Percentiles rank a stretch among this genome's conserved stretches.
Evolutionary conservation across 169 alveolate species (phyloP).

Genomic region (Perkinsus olseni): DNA sequence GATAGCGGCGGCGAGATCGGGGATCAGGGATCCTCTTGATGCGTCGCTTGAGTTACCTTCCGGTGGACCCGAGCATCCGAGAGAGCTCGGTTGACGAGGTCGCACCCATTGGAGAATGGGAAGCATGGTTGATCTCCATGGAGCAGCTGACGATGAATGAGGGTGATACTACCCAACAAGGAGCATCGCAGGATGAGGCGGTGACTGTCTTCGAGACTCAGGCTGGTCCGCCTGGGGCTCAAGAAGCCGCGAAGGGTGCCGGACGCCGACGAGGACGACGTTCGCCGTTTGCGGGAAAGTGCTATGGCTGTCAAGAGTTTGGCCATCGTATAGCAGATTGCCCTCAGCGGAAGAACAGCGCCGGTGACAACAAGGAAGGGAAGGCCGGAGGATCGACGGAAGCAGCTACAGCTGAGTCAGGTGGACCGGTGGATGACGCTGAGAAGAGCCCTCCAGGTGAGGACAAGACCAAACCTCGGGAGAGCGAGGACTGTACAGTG

Average conservation of each 20-base stretch:
- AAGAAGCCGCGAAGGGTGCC: neutral
- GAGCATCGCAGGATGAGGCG: neutral
- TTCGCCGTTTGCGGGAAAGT: neutral
- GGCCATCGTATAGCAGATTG: neutral
- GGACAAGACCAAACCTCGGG: neutral
- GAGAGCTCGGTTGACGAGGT: neutral
- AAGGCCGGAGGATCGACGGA: neutral
- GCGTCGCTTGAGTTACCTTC: neutral
- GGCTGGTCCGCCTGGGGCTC: neutral
- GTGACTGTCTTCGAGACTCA: too few relatives aligned
- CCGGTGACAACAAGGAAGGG: too few relatives aligned
- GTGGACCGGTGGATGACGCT: neutral
- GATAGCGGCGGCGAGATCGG: neutral
- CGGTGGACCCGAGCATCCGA: neutral
- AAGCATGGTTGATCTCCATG: neutral
- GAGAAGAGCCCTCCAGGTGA: neutral
- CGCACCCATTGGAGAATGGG: neutral
- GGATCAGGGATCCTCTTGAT: neutral
- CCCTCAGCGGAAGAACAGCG: too few relatives aligned
- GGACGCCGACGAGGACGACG: neutral
- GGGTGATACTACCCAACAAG: neutral
- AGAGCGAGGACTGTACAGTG: neutral
- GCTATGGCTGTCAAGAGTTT: neutral
- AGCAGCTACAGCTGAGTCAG: neutral
- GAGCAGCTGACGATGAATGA: neutral